phyloP scores from a whole-genome alignment of 176 grass and related monocot species.

The Tuctoria greenei region DNA sequence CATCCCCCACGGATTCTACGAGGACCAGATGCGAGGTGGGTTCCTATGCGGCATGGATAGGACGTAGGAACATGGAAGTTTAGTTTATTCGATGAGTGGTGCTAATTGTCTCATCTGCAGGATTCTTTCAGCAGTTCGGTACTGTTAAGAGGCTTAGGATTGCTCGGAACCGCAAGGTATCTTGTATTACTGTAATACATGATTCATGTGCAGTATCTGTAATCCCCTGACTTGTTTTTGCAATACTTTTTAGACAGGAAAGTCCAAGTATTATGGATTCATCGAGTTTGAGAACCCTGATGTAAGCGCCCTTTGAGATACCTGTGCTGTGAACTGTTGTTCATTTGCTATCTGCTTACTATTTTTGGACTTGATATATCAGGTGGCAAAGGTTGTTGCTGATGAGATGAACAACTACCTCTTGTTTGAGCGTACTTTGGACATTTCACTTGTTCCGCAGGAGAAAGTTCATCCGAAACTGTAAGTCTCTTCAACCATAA shows the following conservation, averaged over 20 bases:
- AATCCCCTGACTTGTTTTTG: constrained; percentile 21
- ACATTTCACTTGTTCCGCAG: constrained; percentile 51
- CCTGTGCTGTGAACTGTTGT: neutral
- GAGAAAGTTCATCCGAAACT: constrained; percentile 81
- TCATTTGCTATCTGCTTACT: neutral
- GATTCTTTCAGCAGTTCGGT: constrained; percentile 90
- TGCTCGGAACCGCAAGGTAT: constrained; percentile 76
- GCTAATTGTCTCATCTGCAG: constrained; percentile 35
- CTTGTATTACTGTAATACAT: neutral
- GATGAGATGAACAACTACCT: constrained; percentile 95
- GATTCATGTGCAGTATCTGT: neutral
- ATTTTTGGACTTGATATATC: constrained; percentile 23
- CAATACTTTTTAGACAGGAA: constrained; percentile 66
- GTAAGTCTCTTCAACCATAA: constrained; percentile 41
- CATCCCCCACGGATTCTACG: constrained; percentile 94
- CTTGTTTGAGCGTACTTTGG: constrained; percentile 80
- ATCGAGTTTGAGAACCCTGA: constrained; percentile 90
- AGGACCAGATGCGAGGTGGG: constrained; percentile 89
- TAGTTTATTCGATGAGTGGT: neutral
- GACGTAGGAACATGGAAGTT: neutral
- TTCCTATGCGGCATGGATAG: neutral
- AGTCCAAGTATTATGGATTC: constrained; percentile 93
- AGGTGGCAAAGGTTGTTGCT: constrained; percentile 87
- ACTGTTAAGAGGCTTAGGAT: constrained; percentile 72
- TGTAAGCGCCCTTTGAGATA: constrained; percentile 30